Evolutionary conservation across 495 filamentous ascomycete genomes (phyloP), one percentile per base, ranked within the genome.

Genomic region (Stereocaulon alpinum): DNA sequence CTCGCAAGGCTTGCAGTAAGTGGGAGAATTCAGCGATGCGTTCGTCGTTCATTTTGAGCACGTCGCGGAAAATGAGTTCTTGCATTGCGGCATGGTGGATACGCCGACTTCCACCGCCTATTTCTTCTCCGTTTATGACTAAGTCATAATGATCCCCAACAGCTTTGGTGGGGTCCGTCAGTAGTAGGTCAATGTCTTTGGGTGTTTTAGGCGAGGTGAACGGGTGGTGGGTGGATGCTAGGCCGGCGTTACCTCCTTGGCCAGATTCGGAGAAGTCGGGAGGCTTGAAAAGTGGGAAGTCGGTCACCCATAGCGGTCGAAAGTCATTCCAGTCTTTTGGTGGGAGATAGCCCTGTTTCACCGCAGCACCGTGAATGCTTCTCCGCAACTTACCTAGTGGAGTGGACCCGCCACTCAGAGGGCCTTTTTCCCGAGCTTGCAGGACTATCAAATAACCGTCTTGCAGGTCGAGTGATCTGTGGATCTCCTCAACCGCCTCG

Each of bases 101-200:
- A 77, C 93, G 89, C 12, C 87, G 81, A 70, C 88, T 94, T 11
- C 93, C 93, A 14, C 93, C 93, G 44, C 93, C 93, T 30, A 98
- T 79, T 70, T 98, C 93, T 15, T 96, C 82, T 17, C 93, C 93
- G 67, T 98, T 98, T 59, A 97, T 81, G 14, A 98, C 93, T 17
- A 98, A 79, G 66, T 98, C 93, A 69, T 95, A 98, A 69, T 94
- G 88, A 68, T 95, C 91, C 1, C 81, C 91, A 41, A 77, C 79
- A 0, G 80, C 91, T 59, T 79, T 72, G 11, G 86, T 76, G 2
- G 93, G 94, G 55, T 89, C 77, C 6, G 80, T 84, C 20, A 79
- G 71, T 11, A 96, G 80, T 2, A 91, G 68, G 45, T 88, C 84
- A 30, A 95, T 81, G 66, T 97, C 94, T 14, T 75, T 73, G 14